Evolutionary conservation across 2,329 filamentous ascomycete species (phyloP), one percentile per base, ranked within the genome.

Genomic region (Amylocarpus encephaloides): DNA sequence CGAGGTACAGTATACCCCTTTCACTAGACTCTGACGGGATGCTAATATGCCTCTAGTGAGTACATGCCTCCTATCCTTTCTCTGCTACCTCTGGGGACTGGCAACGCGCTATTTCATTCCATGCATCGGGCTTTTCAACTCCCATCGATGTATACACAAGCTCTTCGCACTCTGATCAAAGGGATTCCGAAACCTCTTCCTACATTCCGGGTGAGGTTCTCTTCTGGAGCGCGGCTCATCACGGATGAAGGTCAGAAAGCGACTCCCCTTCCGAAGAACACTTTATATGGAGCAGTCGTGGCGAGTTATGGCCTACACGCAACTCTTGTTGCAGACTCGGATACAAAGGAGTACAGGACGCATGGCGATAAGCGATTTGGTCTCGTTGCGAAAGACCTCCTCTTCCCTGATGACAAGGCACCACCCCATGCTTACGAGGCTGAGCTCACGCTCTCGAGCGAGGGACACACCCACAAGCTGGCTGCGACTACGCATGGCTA

Each of bases 261-360:
- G 6, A 62, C 56, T 2, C 56, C 59, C 1, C 50, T 66, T 6
- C 41, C 44, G 1, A 56, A 61, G 6, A 54, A 60, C 40, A 44
- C 49, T 48, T 71, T 85, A 19, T 78, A 86, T 61, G 91, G 89
- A 22, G 86, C 85, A 19, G 88, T 96, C 18, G 91, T 97, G 1
- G 85, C 84, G 40, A 93, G 86, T 66, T 95, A 94, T 78, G 92
- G 87, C 16, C 82, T 97, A 62, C 92, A 97, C 64, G 88, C 91
- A 29, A 83, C 85, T 38, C 76, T 97, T 3, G 89, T 97, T 18
- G 90, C 88, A 60, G 90, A 96, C 70, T 93, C 87, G 67, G 92
- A 97, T 67, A 94, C 91, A 0, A 73, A 79, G 0, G 85, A 82
- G 57, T 92, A 92, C 68, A 84, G 92, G 54, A 79, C 80, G 58